Evolutionary conservation across 768 basidiomycete genomes (phyloP).

Genomic region (Xerocomellus chrysenteron): DNA sequence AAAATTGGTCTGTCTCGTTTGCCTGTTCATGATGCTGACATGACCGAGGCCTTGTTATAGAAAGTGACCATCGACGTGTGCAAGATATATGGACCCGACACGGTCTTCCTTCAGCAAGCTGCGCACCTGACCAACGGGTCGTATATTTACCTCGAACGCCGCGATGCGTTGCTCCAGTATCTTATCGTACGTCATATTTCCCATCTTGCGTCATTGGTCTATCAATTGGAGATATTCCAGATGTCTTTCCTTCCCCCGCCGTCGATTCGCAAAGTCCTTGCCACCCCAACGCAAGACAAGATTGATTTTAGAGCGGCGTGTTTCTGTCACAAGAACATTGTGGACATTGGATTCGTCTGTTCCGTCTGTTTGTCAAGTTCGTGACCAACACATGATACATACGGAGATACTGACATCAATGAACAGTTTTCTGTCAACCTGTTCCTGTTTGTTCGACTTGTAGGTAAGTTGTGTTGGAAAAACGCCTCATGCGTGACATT

Average conservation of each 20-base stretch:
- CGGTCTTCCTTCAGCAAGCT: conserved; percentile 96
- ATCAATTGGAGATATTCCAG: conserved; percentile 40
- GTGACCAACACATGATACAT: conserved; percentile 28
- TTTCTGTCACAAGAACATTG: conserved; percentile 97
- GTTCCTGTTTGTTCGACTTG: conserved; percentile 93
- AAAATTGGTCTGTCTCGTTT: conserved; percentile 66
- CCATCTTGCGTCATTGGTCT: background rate
- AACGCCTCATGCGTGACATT: background rate
- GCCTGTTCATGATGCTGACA: background rate
- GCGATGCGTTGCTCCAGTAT: conserved; percentile 89
- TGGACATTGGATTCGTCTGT: conserved; percentile 97
- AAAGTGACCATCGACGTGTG: conserved; percentile 97
- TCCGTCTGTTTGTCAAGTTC: conserved; percentile 96
- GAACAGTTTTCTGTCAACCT: conserved; percentile 87
- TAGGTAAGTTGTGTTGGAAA: conserved; percentile 53
- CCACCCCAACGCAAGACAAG: conserved; percentile 89
- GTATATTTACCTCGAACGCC: conserved; percentile 80
- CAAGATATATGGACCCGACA: conserved; percentile 84
- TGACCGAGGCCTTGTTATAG: conserved; percentile 44
- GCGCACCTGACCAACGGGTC: conserved; percentile 93
- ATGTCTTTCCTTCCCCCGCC: conserved; percentile 80
- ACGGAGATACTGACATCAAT: conserved; percentile 9
- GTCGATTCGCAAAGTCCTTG: conserved; percentile 70
- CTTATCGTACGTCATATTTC: conserved; percentile 56
- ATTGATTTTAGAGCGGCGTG: conserved; percentile 98